Base-by-base conservation (phyloP, 257 asterid species). In the Marsdenia floribunda region DNA sequence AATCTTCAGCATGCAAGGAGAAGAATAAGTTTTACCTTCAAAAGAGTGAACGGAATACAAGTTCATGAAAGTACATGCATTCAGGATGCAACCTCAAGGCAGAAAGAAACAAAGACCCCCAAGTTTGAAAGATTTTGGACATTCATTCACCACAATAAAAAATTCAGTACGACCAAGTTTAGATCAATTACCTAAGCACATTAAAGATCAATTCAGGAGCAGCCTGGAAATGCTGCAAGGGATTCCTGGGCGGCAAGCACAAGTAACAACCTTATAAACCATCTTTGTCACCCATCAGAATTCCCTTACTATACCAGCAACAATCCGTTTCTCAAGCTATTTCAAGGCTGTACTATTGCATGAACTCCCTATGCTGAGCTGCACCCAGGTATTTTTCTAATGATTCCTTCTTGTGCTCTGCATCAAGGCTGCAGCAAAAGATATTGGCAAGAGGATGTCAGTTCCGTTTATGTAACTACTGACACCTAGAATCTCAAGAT, bases 381-480 rank as follows among this genome's bases (percentile, higher is more conserved):
- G 87, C 79, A 73, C 99, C 98, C 81, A 80, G 73, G 85, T 95
- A 90, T 87, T 95, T 95, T 75, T 92, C 94, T 84, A 83, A 75
- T 61, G 99, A 95, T 80, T 95, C 99, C 72, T 87, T 90, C 89
- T 89, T 90, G 73, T 72, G 98, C 84, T 90, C 99, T 3, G 91
- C 98, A 81, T 95, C 97, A 85, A 95, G 94, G 88, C 99, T 95
- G 96, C 89, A 86, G 72, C 79, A 19, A n/a, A 35, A 73, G 74
- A 64, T 78, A 74, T 54, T 47, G 60, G 66, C 12, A 75, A 67
- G 16, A 60, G 71, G 69, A 26, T 52, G 29, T 70, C 47, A 74
- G 42, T 59, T 58, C 68, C 22, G 65, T 57, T 29, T 6, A 54
- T 53, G 46, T 11, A 40, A 66, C 53, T 12, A 12, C 9, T 66